Percentiles rank a stretch among this genome's conserved stretches.
Evolutionary conservation across 2,329 filamentous ascomycete species (phyloP).

Genomic region (Fusarium sp.): DNA sequence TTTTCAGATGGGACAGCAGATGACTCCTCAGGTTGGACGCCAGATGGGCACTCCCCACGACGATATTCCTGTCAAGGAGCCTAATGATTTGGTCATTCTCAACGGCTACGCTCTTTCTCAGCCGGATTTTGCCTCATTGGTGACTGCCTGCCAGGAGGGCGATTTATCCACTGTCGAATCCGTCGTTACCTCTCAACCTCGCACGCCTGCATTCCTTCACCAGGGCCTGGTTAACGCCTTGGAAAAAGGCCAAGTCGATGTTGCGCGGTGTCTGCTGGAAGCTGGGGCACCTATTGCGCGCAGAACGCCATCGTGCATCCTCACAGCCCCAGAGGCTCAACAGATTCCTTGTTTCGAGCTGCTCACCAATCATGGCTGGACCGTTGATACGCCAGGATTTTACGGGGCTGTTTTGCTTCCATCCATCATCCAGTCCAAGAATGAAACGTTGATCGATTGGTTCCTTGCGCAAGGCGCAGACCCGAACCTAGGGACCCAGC

Average conservation of each 20-base stretch:
- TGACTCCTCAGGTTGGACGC: neutral
- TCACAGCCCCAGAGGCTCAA: conserved; percentile 13
- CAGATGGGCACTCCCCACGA: neutral
- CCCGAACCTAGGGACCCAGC: conserved; percentile 35
- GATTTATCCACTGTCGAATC: conserved; percentile 5
- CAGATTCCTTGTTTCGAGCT: conserved; percentile 28
- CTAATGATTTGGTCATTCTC: neutral
- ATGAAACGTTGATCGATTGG: conserved; percentile 31
- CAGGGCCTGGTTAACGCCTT: conserved; percentile 8
- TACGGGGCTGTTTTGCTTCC: conserved; percentile 36
- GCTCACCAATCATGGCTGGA: conserved; percentile 31
- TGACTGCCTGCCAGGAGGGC: conserved; percentile 26
- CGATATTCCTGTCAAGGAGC: conserved; percentile 1
- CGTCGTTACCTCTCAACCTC: neutral
- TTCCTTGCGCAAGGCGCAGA: conserved; percentile 39
- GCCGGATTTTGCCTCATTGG: neutral
- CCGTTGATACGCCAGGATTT: conserved; percentile 15
- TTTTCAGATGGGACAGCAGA: neutral
- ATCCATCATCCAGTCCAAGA: neutral
- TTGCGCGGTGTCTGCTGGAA: conserved; percentile 13
- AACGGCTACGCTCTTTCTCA: neutral
- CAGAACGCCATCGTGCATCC: conserved; percentile 5
- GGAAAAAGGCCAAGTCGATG: conserved; percentile 21
- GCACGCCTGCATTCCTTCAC: conserved; percentile 14
- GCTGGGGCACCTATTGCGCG: conserved; percentile 29